Evolutionary conservation across 2,329 filamentous ascomycete species (phyloP).

Genomic region (Gliomastix tumulicola): DNA sequence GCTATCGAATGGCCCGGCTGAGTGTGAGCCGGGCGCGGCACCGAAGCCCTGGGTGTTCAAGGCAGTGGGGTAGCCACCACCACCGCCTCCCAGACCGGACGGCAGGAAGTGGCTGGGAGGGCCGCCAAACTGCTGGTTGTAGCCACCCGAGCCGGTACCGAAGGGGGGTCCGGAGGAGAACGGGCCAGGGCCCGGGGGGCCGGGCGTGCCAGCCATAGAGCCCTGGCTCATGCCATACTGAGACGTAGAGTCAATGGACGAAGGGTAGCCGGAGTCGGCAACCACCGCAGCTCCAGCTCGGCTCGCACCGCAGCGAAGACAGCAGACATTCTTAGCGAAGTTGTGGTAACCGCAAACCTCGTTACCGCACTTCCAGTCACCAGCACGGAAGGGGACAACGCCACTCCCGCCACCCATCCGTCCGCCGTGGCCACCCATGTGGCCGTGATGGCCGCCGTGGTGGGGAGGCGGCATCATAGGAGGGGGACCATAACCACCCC

Average conservation of each 20-base stretch:
- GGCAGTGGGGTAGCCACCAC: slow-evolving; percentile 66
- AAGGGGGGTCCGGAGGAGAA: slow-evolving; percentile 68
- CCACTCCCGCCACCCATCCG: slow-evolving; percentile 75
- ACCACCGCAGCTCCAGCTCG: slow-evolving; percentile 91
- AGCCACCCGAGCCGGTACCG: slow-evolving; percentile 50
- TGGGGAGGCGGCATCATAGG: slow-evolving; percentile 68
- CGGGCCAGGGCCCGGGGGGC: slow-evolving; percentile 68
- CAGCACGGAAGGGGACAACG: slow-evolving; percentile 92
- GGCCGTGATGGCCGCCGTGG: slow-evolving; percentile 42
- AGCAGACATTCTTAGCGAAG: slow-evolving; percentile 98
- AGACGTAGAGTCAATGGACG: slow-evolving; percentile 69
- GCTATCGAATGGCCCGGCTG: slow-evolving; percentile 84
- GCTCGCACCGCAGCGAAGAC: slow-evolving; percentile 90
- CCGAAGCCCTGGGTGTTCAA: slow-evolving; percentile 73
- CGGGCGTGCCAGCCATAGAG: slow-evolving; percentile 78
- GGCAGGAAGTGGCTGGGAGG: slow-evolving; percentile 88
- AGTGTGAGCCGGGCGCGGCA: slow-evolving; percentile 70
- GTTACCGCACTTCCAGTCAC: slow-evolving; percentile 98
- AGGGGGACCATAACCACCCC: slow-evolving; percentile 59
- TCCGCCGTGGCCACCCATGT: slow-evolving; percentile 46
- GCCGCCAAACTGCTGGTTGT: slow-evolving; percentile 77
- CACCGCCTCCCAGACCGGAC: slow-evolving; percentile 68
- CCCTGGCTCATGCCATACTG: slow-evolving; percentile 80
- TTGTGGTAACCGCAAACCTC: slow-evolving; percentile 98
- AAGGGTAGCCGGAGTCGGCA: slow-evolving; percentile 81